These are phyloP conservation scores for Fusarium avenaceum DNA, from an alignment of 2,329 filamentous ascomycete species.

Conservation along the genomic window DNA sequence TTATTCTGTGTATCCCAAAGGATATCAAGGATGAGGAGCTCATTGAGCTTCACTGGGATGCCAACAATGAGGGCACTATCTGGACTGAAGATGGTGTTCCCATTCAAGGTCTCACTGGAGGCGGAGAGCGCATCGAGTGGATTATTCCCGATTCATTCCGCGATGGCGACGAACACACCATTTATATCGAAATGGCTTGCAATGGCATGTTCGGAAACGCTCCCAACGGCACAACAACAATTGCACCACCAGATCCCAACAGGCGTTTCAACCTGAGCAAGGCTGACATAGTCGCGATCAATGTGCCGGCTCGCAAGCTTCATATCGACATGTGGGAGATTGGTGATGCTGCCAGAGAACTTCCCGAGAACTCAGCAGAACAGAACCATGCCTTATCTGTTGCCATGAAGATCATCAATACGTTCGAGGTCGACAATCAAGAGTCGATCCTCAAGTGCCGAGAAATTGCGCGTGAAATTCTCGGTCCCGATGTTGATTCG, in stretches of 20 bases:
- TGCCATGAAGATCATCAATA: slow-evolving; percentile 89
- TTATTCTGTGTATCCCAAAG: slow-evolving; percentile 81
- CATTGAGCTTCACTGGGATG: slow-evolving; percentile 97
- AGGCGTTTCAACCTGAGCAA: slow-evolving; percentile 80
- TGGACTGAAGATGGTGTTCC: slow-evolving; percentile 93
- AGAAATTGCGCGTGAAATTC: slow-evolving; percentile 84
- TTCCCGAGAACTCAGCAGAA: slow-evolving; percentile 89
- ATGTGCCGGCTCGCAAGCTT: slow-evolving; percentile 84
- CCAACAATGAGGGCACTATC: slow-evolving; percentile 92
- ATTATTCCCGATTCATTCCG: slow-evolving; percentile 84
- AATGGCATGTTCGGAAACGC: slow-evolving; percentile 99
- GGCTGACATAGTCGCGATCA: slow-evolving; percentile 90
- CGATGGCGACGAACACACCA: slow-evolving; percentile 86
- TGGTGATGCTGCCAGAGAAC: slow-evolving; percentile 90
- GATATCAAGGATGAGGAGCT: slow-evolving; percentile 80
- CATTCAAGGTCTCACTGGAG: slow-evolving; percentile 90
- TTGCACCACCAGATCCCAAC: slow-evolving; percentile 90
- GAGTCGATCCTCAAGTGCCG: slow-evolving; percentile 84
- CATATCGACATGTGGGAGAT: slow-evolving; percentile 98
- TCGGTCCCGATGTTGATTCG: slow-evolving; percentile 85
- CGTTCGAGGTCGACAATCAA: slow-evolving; percentile 84
- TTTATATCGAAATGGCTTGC: slow-evolving; percentile 99
- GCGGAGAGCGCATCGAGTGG: slow-evolving; percentile 91
- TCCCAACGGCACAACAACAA: slow-evolving; percentile 79
- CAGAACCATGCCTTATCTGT: slow-evolving; percentile 87